phyloP scores from a whole-genome alignment of 2,329 filamentous ascomycete species.

The Cytospora piceae region DNA sequence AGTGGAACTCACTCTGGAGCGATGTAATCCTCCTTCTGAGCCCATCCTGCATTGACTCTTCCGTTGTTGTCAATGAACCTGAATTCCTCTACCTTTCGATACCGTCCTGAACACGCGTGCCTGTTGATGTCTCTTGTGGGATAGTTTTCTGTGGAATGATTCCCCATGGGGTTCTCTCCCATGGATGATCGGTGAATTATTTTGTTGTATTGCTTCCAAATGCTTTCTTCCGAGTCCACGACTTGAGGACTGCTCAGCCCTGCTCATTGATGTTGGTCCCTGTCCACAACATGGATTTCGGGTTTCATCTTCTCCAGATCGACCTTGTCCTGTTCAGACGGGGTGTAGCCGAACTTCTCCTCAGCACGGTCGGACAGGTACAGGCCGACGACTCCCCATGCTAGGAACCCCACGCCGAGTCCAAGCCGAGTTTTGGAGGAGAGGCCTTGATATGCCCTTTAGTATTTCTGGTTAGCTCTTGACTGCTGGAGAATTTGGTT shows the following conservation, averaged over 20 bases:
- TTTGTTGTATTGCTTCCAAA: neutral
- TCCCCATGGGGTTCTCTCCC: no score
- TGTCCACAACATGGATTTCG: constrained; percentile 64
- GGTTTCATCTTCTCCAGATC: constrained; percentile 65
- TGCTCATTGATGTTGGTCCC: constrained; percentile 37
- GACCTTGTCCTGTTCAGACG: constrained; percentile 74
- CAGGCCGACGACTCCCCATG: constrained; percentile 76
- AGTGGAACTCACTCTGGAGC: no score
- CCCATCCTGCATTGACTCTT: no score
- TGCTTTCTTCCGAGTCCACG: neutral
- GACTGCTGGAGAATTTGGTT: neutral
- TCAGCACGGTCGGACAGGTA: constrained; percentile 74
- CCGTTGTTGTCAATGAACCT: no score
- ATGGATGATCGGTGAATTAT: no score
- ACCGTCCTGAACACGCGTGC: no score
- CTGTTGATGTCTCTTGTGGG: no score
- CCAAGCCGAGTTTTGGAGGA: constrained; percentile 70
- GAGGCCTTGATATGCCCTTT: constrained; percentile 72
- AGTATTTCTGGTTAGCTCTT: constrained; percentile 9
- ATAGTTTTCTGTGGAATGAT: no score
- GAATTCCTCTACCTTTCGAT: no score
- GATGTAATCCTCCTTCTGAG: no score
- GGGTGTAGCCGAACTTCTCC: constrained; percentile 70
- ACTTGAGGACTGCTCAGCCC: neutral
- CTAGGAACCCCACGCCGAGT: constrained; percentile 74